phyloP scores from a whole-genome alignment of 441 rosid genomes.

The Gossypium trilobum region DNA sequence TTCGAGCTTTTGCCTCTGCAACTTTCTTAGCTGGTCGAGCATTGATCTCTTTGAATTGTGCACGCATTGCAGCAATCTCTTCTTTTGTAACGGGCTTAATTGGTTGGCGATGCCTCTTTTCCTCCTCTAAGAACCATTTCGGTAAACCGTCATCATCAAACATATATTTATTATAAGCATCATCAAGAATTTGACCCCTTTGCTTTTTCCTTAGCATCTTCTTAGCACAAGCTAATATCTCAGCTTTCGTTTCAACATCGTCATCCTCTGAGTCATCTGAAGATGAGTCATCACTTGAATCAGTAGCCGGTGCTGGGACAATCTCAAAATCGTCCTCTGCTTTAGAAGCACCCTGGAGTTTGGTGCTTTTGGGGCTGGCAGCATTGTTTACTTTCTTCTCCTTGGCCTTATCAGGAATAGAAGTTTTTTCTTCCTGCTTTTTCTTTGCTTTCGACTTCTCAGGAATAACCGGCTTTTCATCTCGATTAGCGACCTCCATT shows the following conservation, averaged over 20 bases:
- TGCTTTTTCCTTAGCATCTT: slow-evolving; percentile 85
- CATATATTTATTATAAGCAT: slow-evolving; percentile 75
- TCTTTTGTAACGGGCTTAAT: slow-evolving; percentile 76
- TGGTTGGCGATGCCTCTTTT: slow-evolving; percentile 61
- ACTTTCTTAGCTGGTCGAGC: slow-evolving; percentile 95
- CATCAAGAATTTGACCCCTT: slow-evolving; percentile 72
- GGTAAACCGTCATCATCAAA: slow-evolving; percentile 64
- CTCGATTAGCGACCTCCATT: slow-evolving; percentile 28
- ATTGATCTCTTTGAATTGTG: slow-evolving; percentile 79
- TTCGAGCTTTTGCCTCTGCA: slow-evolving; percentile 83
- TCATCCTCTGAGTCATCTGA: slow-evolving; percentile 66
- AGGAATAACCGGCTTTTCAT: slow-evolving; percentile 17
- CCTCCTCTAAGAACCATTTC: slow-evolving; percentile 82
- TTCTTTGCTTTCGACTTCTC: slow-evolving; percentile 30
- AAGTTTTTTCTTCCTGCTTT: slow-evolving; percentile 19
- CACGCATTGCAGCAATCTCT: slow-evolving; percentile 75
- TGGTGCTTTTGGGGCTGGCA: slow-evolving; percentile 10
- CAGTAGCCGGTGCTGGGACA: slow-evolving; percentile 66
- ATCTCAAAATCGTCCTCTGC: slow-evolving; percentile 63
- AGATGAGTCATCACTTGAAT: slow-evolving; percentile 64
- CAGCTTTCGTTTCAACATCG: slow-evolving; percentile 59
- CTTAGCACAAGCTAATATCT: slow-evolving; percentile 81
- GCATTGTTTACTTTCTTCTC: slow-evolving; percentile 25
- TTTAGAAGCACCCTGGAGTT: slow-evolving; percentile 22
- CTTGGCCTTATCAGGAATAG: slow-evolving; percentile 24